These are phyloP conservation scores for Suillus occidentalis DNA, from an alignment of 768 basidiomycete genomes.

Conservation along the genomic window DNA sequence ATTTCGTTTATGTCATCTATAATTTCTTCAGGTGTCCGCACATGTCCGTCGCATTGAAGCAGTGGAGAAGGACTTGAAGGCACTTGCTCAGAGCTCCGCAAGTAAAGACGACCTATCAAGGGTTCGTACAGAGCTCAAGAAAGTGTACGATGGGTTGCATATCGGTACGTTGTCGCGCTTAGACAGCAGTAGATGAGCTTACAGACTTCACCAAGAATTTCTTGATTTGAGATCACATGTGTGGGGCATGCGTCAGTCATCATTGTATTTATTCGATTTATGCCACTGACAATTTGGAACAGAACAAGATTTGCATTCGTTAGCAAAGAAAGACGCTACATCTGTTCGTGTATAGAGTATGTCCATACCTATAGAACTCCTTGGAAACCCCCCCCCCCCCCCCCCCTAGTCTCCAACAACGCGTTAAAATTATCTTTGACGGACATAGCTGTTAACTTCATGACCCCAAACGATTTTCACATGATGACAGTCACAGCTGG, in stretches of 20 bases:
- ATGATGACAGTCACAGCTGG: no score
- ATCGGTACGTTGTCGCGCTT: constrained; percentile 50
- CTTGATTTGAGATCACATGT: constrained; percentile 79
- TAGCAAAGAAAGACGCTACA: constrained; percentile 67
- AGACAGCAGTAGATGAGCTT: not conserved
- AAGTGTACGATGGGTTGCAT: constrained; percentile 80
- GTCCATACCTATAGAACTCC: not conserved
- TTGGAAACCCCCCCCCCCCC: not conserved
- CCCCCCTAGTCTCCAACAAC: not conserved
- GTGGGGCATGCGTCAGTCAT: constrained; percentile 81
- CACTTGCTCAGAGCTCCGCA: constrained; percentile 61
- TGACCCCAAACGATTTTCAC: not conserved
- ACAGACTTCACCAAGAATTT: constrained; percentile 52
- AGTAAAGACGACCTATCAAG: constrained; percentile 80
- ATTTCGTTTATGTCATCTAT: not conserved
- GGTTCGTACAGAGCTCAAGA: constrained; percentile 81
- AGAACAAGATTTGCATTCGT: constrained; percentile 81
- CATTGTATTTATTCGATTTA: not conserved
- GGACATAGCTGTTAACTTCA: no score
- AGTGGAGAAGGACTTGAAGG: constrained; percentile 88
- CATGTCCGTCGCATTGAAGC: constrained; percentile 82
- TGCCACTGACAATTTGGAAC: constrained; percentile 7
- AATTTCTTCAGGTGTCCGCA: constrained; percentile 61
- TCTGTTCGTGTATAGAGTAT: constrained; percentile 51
- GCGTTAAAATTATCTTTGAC: not conserved